phyloP scores from a whole-genome alignment of 2,329 filamentous ascomycete genomes.

The Thermochaetoides dissita region DNA sequence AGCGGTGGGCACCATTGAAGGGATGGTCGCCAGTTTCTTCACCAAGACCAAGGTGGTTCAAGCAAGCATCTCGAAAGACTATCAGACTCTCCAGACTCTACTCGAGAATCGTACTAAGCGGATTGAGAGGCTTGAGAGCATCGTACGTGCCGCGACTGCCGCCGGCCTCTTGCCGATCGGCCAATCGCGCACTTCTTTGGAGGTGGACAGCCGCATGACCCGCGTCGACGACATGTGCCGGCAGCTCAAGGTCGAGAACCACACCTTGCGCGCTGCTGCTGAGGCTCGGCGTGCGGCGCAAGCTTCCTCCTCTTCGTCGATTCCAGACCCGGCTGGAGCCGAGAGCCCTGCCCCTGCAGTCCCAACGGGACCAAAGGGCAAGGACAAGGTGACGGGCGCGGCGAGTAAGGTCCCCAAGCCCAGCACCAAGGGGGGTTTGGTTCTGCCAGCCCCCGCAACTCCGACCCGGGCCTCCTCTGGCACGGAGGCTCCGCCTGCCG shows the following conservation, averaged over 20 bases:
- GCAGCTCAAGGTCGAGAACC: slow-evolving; percentile 49
- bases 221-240: slow-evolving; percentile 48
- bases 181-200: slow-evolving; percentile 17
- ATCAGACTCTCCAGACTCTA: slow-evolving; percentile 69
- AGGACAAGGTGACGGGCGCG: slow-evolving; percentile 14
- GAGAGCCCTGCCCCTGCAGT: slow-evolving; percentile 41
- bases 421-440: slow-evolving; percentile 7
- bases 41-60: slow-evolving; percentile 73
- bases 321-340: slow-evolving; percentile 15
- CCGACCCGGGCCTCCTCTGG: neutral
- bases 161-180: slow-evolving; percentile 25
- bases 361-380: slow-evolving; percentile 38
- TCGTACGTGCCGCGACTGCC: slow-evolving; percentile 53
- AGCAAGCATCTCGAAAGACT: slow-evolving; percentile 79
- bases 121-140: slow-evolving; percentile 72
- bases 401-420: slow-evolving; percentile 15
- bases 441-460: no score
- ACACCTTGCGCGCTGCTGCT: slow-evolving; percentile 53
- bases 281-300: slow-evolving; percentile 41
- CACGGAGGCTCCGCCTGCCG: neutral
- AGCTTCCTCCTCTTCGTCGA: slow-evolving; percentile 20
- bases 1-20: slow-evolving; percentile 77
- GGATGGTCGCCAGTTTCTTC: slow-evolving; percentile 64
- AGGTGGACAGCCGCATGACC: slow-evolving; percentile 32
- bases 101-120: slow-evolving; percentile 71